A percentile compares a stretch with the other conserved stretches of the same genome.
phyloP scores from a whole-genome alignment of 192 early-diverging fungal genomes.

The Backusella sp. region DNA sequence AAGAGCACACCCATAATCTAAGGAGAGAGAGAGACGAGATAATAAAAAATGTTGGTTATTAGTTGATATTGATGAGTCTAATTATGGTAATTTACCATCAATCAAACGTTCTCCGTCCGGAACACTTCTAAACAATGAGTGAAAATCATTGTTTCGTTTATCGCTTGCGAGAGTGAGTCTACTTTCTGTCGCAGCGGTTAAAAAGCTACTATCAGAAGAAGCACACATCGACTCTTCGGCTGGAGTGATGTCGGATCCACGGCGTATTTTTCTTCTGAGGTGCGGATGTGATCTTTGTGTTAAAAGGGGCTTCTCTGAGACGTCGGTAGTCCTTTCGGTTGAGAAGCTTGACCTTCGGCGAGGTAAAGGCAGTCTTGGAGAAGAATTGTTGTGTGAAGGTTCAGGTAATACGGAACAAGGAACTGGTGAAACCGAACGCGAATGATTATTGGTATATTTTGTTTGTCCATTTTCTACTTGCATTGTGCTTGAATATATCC shows the following conservation, averaged over 20 bases:
- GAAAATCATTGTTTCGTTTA: constrained; percentile 54
- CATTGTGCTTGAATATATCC: neutral
- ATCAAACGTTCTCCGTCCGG: constrained; percentile 54
- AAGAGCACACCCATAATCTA: constrained; percentile 79
- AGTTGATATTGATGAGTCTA: neutral
- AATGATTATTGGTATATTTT: neutral
- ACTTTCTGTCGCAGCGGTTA: constrained; percentile 5
- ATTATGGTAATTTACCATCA: constrained; percentile 43
- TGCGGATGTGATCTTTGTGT: constrained; percentile 9
- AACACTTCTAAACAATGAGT: constrained; percentile 52
- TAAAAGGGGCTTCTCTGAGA: neutral
- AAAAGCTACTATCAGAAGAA: constrained; percentile 17
- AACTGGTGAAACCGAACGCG: constrained; percentile 15
- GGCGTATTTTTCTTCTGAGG: constrained; percentile 2
- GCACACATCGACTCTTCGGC: neutral
- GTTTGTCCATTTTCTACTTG: constrained; percentile 1
- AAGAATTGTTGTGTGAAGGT: neutral
- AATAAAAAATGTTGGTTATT: neutral
- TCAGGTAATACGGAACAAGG: constrained; percentile 2
- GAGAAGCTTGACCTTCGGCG: constrained; percentile 12
- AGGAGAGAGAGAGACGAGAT: neutral
- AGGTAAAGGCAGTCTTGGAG: constrained; percentile 3
- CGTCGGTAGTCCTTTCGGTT: neutral
- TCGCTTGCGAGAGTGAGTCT: constrained; percentile 33
- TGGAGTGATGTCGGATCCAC: constrained; percentile 2